phyloP scores from a whole-genome alignment of 495 filamentous ascomycete genomes.

The Peziza echinospora region DNA sequence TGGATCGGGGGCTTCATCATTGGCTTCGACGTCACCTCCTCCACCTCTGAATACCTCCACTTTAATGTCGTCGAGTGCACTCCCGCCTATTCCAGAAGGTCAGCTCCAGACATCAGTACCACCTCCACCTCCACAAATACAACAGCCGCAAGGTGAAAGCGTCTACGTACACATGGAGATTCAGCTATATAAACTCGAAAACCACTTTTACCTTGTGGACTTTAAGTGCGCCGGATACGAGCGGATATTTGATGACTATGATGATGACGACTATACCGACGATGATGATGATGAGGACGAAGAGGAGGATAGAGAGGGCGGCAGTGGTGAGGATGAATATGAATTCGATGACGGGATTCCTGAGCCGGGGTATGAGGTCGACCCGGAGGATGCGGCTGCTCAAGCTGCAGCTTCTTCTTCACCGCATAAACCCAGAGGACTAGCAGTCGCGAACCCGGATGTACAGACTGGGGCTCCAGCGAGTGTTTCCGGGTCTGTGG shows the following conservation, averaged over 20 bases:
- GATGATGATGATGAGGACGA: constrained; percentile 3
- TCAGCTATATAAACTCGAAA: constrained; percentile 88
- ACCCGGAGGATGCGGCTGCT: constrained; percentile 11
- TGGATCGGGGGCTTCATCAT: constrained; percentile 13
- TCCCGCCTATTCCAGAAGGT: constrained; percentile 8
- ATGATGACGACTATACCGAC: neutral
- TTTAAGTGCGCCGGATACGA: constrained; percentile 99
- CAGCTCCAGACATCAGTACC: constrained; percentile 14
- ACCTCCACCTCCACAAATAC: constrained; percentile 8
- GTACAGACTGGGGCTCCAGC: too few species aligned
- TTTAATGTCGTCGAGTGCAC: neutral
- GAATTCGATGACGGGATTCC: constrained; percentile 11
- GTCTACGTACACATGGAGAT: constrained; percentile 81
- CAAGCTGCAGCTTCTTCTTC: neutral
- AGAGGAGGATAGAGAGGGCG: neutral
- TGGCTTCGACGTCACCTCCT: constrained; percentile 20
- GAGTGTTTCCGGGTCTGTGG: too few species aligned
- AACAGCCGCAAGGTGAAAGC: constrained; percentile 23
- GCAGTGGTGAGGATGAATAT: constrained; percentile 3
- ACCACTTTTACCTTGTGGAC: constrained; percentile 83
- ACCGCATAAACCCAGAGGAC: neutral
- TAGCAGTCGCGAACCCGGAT: neutral
- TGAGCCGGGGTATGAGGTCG: constrained; percentile 17
- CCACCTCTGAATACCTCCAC: constrained; percentile 1
- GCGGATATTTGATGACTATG: constrained; percentile 33